Percentiles rank a stretch among this genome's conserved stretches.
phyloP scores from a whole-genome alignment of 1,284 basidiomycete species.

The Taiwanofungus camphoratus region DNA sequence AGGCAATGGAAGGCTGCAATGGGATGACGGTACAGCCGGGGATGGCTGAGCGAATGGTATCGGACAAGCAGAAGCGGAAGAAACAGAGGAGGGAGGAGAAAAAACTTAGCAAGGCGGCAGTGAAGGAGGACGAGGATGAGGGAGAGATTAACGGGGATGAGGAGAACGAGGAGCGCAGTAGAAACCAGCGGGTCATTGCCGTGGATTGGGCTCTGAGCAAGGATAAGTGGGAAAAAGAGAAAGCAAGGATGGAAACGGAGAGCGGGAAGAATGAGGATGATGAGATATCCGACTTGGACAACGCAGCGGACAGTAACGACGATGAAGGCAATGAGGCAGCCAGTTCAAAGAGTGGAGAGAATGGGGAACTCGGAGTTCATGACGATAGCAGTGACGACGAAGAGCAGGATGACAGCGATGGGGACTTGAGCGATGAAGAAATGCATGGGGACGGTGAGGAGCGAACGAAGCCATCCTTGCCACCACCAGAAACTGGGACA shows the following conservation, averaged over 20 bases:
- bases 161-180: conserved; percentile 34
- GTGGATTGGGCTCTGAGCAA: conserved; percentile 98
- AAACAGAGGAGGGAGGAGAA: conserved; percentile 56
- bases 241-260: conserved; percentile 52
- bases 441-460: conserved; percentile 45
- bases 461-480: conserved; percentile 67
- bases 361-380: conserved; percentile 15
- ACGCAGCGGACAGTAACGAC: conserved; percentile 27
- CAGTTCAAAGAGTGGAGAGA: conserved; percentile 23
- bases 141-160: conserved; percentile 32
- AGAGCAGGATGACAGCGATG: conserved; percentile 26
- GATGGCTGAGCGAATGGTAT: conserved; percentile 57
- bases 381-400: conserved; percentile 25
- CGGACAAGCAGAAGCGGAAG: conserved; percentile 75
- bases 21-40: conserved; percentile 69
- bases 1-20: conserved; percentile 81
- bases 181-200: conserved; percentile 68
- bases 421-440: conserved; percentile 32
- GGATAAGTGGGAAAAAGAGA: conserved; percentile 85
- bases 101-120: conserved; percentile 36
- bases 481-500: conserved; percentile 77
- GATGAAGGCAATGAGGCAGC: conserved; percentile 23
- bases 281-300: conserved; percentile 26
- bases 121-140: conserved; percentile 29
- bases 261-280: conserved; percentile 35